Evolutionary conservation across 768 basidiomycete genomes (phyloP).

Genomic region (Tephrocybe sp.): DNA sequence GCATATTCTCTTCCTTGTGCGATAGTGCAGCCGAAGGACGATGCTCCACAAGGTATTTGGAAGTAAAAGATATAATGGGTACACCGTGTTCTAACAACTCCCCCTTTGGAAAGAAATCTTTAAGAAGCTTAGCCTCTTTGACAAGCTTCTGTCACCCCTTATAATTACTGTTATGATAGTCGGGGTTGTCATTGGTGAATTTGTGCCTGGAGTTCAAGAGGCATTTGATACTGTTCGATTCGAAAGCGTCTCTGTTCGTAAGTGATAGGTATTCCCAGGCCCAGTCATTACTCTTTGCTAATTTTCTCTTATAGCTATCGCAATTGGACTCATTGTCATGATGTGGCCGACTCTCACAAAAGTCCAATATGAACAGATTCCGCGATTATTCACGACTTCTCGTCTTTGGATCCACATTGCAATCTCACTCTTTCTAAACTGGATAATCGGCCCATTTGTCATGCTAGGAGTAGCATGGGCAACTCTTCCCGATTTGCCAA

Average conservation of each 20-base stretch:
- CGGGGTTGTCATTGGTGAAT: slow-evolving; percentile 74
- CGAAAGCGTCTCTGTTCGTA: slow-evolving; percentile 74
- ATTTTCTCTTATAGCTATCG: slow-evolving; percentile 60
- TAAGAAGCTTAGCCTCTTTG: slow-evolving; percentile 20
- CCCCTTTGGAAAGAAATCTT: slow-evolving; percentile 17
- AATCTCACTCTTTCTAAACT: slow-evolving; percentile 70
- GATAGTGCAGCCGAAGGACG: no score
- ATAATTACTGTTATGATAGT: slow-evolving; percentile 73
- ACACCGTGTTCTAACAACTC: background rate
- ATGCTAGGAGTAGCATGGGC: slow-evolving; percentile 90
- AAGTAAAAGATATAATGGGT: background rate
- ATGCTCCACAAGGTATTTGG: slow-evolving; percentile 5
- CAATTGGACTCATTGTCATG: slow-evolving; percentile 79
- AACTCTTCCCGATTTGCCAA: slow-evolving; percentile 73
- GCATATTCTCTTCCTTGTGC: no score
- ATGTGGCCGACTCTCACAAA: slow-evolving; percentile 84
- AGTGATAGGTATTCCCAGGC: slow-evolving; percentile 33
- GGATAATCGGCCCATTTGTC: slow-evolving; percentile 76
- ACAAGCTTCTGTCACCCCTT: slow-evolving; percentile 31
- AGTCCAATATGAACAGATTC: slow-evolving; percentile 74
- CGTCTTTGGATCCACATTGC: slow-evolving; percentile 65
- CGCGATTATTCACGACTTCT: slow-evolving; percentile 47
- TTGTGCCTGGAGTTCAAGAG: slow-evolving; percentile 52
- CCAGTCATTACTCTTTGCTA: background rate
- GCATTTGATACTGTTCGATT: slow-evolving; percentile 65